Evolutionary conservation across 345 rosid species (phyloP).

Genomic region (Syzygium jambos): DNA sequence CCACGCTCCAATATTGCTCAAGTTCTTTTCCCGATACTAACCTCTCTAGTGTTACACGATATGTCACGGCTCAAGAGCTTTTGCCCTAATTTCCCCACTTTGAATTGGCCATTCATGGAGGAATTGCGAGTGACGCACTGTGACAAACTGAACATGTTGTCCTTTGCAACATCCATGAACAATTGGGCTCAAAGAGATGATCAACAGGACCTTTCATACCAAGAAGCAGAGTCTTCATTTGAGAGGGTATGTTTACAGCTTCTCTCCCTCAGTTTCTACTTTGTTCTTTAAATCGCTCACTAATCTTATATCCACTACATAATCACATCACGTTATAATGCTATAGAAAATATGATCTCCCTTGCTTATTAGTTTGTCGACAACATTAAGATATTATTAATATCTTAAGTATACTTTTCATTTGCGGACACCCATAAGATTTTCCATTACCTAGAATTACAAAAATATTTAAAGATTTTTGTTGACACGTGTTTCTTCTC

Average conservation of each 20-base stretch:
- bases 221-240: neutral
- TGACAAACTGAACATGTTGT: no score
- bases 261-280: neutral
- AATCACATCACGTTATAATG: neutral
- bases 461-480: neutral
- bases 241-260: neutral
- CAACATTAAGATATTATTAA: neutral
- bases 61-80: neutral
- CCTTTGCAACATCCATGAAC: rapidly evolving
- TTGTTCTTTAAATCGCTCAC: neutral
- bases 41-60: neutral
- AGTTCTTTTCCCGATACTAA: rapidly evolving
- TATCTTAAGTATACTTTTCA: neutral
- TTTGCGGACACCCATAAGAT: no score
- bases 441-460: no score
- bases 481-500: neutral
- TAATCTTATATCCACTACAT: neutral
- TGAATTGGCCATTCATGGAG: neutral
- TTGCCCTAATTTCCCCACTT: neutral
- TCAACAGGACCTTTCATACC: rapidly evolving
- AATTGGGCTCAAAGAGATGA: neutral
- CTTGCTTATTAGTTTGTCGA: neutral
- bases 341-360: neutral
- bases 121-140: rapidly evolving
- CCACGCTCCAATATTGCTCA: rapidly evolving